A percentile compares a stretch with the other conserved stretches of the same genome.
Conservation (phyloP, 495 filamentous ascomycete species). For the Trichoderma orchidacearum region DNA sequence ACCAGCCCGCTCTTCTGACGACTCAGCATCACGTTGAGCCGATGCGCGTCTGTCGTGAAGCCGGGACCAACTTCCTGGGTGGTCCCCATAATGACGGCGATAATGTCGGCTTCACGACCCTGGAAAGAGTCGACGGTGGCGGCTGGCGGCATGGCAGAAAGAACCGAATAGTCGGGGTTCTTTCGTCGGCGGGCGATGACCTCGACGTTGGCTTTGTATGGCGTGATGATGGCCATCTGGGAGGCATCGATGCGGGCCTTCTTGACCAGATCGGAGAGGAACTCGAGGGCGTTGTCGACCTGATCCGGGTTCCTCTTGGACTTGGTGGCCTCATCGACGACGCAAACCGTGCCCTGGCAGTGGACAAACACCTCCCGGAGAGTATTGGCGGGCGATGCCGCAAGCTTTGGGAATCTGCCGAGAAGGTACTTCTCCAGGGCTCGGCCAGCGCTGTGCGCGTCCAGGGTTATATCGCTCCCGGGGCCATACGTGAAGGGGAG, state of each 20-base stretch:
- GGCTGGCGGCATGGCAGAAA: neutral
- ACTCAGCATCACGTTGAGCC: constrained; percentile 7
- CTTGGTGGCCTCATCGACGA: neutral
- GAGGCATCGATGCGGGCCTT: neutral
- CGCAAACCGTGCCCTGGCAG: neutral
- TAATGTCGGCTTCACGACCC: constrained; percentile 5
- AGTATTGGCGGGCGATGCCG: neutral
- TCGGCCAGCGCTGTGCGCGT: neutral
- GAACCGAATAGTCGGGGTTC: neutral
- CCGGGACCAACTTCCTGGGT: constrained; percentile 1
- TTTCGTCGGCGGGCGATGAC: neutral
- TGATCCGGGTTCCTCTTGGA: constrained; percentile 2
- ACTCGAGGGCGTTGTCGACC: constrained; percentile 1
- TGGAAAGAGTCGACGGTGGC: constrained; percentile 5
- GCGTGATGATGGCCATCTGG: constrained; percentile 2
- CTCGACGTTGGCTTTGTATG: constrained; percentile 6
- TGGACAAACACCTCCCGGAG: constrained; percentile 4
- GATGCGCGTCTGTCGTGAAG: constrained; percentile 3
- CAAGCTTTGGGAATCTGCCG: neutral
- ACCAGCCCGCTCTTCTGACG: constrained; percentile 5
- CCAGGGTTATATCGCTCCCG: neutral
- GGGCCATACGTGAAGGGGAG: constrained; percentile 2
- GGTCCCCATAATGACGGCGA: constrained; percentile 7
- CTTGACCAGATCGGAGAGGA: constrained; percentile 5
- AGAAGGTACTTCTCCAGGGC: constrained; percentile 3